These are phyloP conservation scores for Debaryomyces robertsiae DNA, from an alignment of 1,139 yeast genomes.

Conservation along the genomic window DNA sequence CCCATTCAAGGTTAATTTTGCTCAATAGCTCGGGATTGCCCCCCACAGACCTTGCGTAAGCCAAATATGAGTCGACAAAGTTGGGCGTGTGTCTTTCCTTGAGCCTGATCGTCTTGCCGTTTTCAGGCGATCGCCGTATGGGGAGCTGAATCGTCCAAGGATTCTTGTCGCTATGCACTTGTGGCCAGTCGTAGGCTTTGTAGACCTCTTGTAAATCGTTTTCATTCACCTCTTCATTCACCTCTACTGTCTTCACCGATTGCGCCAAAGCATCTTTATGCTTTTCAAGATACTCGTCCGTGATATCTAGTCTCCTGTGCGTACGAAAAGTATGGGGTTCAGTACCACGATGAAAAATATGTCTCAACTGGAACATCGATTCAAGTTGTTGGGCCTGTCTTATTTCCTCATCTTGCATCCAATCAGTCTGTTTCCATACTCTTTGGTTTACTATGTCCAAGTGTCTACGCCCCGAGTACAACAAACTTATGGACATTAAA, in stretches of 20 bases:
- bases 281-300: slow-evolving; percentile 33
- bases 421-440: neutral
- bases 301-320: slow-evolving; percentile 52
- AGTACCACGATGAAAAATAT: slow-evolving; percentile 56
- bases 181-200: slow-evolving; percentile 44
- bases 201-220: slow-evolving; percentile 30
- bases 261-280: slow-evolving; percentile 8
- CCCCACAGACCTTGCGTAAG: slow-evolving; percentile 51
- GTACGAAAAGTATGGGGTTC: slow-evolving; percentile 33
- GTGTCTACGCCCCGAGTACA: neutral
- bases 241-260: slow-evolving; percentile 12
- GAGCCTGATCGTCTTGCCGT: slow-evolving; percentile 47
- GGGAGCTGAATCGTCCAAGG: slow-evolving; percentile 48
- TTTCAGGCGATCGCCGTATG: slow-evolving; percentile 19
- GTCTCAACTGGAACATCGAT: slow-evolving; percentile 37
- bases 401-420: neutral
- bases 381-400: neutral
- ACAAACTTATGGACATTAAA: neutral
- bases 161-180: slow-evolving; percentile 32
- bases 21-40: slow-evolving; percentile 47
- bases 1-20: slow-evolving; percentile 59
- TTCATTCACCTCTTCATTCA: slow-evolving; percentile 9
- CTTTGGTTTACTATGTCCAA: no score
- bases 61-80: slow-evolving; percentile 64
- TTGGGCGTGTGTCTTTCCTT: slow-evolving; percentile 61